Conservation (phyloP, 176 grass and related monocot species). For the Otatea glauca region DNA sequence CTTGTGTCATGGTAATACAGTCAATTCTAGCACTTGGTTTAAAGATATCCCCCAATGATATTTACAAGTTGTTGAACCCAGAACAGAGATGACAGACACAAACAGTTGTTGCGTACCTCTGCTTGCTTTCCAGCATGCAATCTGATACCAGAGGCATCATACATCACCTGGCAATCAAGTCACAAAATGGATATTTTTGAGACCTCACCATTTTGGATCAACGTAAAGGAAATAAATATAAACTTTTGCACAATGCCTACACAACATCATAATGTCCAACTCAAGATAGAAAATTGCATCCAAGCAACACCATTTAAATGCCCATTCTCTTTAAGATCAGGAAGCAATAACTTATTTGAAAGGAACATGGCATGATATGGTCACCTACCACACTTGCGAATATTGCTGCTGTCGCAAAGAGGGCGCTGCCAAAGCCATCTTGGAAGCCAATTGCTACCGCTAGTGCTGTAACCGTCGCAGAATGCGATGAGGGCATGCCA, state of each 20-base stretch:
- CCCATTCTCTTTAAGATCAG: background rate
- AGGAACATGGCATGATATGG: conserved; percentile 7
- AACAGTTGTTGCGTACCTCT: conserved; percentile 55
- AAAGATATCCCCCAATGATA: background rate
- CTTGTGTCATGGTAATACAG: background rate
- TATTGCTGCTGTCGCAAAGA: conserved; percentile 75
- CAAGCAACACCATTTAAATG: conserved; percentile 39
- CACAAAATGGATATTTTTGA: conserved; percentile 12
- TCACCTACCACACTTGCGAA: conserved; percentile 81
- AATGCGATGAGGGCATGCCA: conserved; percentile 97
- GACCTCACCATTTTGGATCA: background rate
- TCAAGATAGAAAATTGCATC: conserved; percentile 27
- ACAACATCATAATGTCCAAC: conserved; percentile 15
- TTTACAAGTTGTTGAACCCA: background rate
- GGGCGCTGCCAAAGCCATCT: conserved; percentile 70
- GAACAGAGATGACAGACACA: background rate
- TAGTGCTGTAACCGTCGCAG: conserved; percentile 81
- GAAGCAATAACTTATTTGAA: conserved; percentile 34
- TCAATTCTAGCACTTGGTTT: background rate
- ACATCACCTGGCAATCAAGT: conserved; percentile 84
- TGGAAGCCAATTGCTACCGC: conserved; percentile 77
- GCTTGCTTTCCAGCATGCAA: conserved; percentile 97
- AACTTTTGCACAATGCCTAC: conserved; percentile 14
- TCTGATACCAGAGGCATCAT: conserved; percentile 98
- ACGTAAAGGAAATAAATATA: background rate